Evolutionary conservation across 305 asterid species (phyloP), one percentile per base, ranked within the genome.

Genomic region (Rubia tinctorum): DNA sequence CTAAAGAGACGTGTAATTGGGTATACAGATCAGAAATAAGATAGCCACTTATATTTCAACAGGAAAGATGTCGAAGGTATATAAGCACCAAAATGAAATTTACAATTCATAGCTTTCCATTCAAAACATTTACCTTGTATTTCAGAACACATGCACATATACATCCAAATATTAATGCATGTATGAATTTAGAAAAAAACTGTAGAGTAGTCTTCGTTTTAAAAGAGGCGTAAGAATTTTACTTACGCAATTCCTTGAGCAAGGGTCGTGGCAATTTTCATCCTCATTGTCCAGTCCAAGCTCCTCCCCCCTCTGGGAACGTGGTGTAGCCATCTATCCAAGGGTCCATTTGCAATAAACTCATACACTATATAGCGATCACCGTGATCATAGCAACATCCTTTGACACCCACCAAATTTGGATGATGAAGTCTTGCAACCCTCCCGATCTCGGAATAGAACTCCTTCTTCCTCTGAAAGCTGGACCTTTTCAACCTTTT

Each of bases 191-290:
- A 15, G 65, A 23, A n/a, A 20, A 23, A 30, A 44, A n/a, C 13
- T 14, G 18, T 23, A 20, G 34, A 18, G 30, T 20, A 13, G 58
- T 40, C 14, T n/a, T 53, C 20, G 65, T 44, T 47, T 34, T 8
- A 17, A 34, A 74, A 51, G 47, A 59, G 17, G 42, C 6, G 45
- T 39, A 17, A 49, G 23, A 71, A 43, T 58, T 75, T 44, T 12
- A 86, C 98, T 83, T 85, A 94, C 99, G 99, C 98, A 49, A 94
- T 91, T 84, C 98, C 99, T 85, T 92, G 97, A 73, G 99, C 99
- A 49, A 94, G 99, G 70, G 89, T 91, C n/a, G 92, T 92, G 72
- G 99, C 96, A 75, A 88, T 88, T 83, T 87, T 92, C 95, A 94
- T 92, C 79, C 99, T 84, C 95, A 85, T 82, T 78, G 92, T 85